Conservation (phyloP, 2,329 filamentous ascomycete genomes). For the Fusarium xylarioides region DNA sequence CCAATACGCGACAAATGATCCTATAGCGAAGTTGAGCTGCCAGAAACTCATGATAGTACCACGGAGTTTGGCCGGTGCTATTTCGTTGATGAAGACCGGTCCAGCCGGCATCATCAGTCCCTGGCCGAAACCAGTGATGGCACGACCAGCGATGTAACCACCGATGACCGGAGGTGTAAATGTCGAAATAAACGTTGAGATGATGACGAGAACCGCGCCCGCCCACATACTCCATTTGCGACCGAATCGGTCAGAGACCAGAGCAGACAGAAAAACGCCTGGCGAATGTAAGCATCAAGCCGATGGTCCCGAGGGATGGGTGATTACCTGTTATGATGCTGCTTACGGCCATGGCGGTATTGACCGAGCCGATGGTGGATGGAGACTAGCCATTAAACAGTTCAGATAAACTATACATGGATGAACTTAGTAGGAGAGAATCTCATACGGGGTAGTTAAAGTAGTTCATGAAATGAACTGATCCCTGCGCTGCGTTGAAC, state of each 20-base stretch:
- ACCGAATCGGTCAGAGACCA: neutral
- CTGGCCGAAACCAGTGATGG: conserved; percentile 74
- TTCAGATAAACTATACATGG: neutral
- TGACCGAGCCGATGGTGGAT: neutral
- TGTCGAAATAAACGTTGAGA: neutral
- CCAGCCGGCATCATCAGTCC: conserved; percentile 73
- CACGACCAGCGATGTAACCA: conserved; percentile 72
- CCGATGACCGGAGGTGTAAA: conserved; percentile 52
- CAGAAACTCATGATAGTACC: conserved; percentile 73
- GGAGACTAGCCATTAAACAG: neutral
- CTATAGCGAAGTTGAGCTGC: conserved; percentile 71
- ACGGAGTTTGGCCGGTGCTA: conserved; percentile 69
- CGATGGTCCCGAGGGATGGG: neutral
- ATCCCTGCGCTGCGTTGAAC: conserved; percentile 2
- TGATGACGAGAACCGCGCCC: neutral
- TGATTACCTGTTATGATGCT: neutral
- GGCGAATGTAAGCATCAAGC: neutral
- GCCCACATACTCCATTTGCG: conserved; percentile 8
- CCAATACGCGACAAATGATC: conserved; percentile 59
- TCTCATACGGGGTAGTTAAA: neutral
- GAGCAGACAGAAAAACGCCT: conserved; percentile 1
- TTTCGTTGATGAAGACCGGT: conserved; percentile 74
- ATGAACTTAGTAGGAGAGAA: neutral
- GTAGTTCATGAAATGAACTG: conserved; percentile 14
- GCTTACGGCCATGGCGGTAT: neutral